These are phyloP conservation scores for Pyrrhoderma noxium DNA, from an alignment of 1,284 basidiomycete genomes.

Conservation along the genomic window DNA sequence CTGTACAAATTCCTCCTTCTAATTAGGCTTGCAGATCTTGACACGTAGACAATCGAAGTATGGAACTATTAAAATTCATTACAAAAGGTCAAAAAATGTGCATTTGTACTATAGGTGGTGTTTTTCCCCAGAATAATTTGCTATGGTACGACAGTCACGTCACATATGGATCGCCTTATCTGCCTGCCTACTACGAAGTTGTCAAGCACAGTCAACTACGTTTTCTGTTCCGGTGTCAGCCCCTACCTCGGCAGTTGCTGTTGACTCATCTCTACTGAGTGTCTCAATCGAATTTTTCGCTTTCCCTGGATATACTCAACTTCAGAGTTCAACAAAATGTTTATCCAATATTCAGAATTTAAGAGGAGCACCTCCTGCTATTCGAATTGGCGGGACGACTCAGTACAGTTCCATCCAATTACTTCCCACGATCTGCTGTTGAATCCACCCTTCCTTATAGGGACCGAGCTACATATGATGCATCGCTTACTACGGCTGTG, in stretches of 20 bases:
- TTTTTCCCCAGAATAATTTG: too few relatives aligned
- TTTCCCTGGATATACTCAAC: slow-evolving; percentile 33
- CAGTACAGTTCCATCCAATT: slow-evolving; percentile 27
- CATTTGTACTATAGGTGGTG: too few relatives aligned
- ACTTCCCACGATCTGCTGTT: background rate
- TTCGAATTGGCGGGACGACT: slow-evolving; percentile 39
- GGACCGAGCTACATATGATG: slow-evolving; percentile 36
- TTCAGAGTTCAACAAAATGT: slow-evolving; percentile 32
- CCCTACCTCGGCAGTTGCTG: slow-evolving; percentile 26
- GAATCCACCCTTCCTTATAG: slow-evolving; percentile 19
- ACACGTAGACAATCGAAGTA: too few relatives aligned
- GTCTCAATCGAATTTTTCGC: slow-evolving; percentile 38
- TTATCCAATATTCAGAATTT: slow-evolving; percentile 30
- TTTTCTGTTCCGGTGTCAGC: slow-evolving; percentile 27
- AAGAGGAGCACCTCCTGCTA: slow-evolving; percentile 31
- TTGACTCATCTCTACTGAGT: slow-evolving; percentile 32
- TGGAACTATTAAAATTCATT: too few relatives aligned
- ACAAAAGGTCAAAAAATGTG: too few relatives aligned
- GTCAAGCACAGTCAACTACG: background rate
- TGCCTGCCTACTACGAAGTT: too few relatives aligned
- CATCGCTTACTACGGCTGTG: slow-evolving; percentile 29
- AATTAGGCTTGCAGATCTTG: too few relatives aligned
- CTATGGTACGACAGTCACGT: too few relatives aligned
- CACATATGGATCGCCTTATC: too few relatives aligned
- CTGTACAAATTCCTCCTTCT: too few relatives aligned